These are phyloP conservation scores for Aphanomyces astaci DNA, from an alignment of 352 stramenopile species.

Conservation along the genomic window DNA sequence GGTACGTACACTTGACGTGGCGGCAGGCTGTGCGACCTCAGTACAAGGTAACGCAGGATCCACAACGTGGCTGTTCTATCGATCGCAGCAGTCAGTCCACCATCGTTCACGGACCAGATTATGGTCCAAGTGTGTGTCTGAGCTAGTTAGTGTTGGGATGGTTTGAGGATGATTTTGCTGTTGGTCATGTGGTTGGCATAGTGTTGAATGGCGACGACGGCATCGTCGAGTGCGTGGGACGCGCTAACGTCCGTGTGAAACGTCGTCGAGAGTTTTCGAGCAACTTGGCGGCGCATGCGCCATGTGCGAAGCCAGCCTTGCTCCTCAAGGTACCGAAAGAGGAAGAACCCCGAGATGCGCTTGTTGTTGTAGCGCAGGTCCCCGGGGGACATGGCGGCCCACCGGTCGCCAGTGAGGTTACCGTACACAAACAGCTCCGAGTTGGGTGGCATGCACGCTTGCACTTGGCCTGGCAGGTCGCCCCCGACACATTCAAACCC, in stretches of 20 bases:
- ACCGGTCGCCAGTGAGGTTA: slow-evolving; percentile 3
- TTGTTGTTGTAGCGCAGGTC: slow-evolving; percentile 12
- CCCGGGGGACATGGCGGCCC: not conserved
- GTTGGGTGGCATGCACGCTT: slow-evolving; percentile 21
- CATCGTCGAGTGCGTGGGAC: not conserved
- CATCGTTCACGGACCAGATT: no score
- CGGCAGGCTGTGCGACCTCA: no score
- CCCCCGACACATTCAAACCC: slow-evolving; percentile 26
- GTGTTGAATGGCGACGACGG: not conserved
- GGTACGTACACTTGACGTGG: no score
- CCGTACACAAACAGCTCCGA: slow-evolving; percentile 23
- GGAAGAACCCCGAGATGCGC: slow-evolving; percentile 8
- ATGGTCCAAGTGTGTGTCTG: no score
- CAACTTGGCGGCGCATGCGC: slow-evolving; percentile 1
- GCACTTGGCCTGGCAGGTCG: slow-evolving; percentile 6
- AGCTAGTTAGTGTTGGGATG: no score
- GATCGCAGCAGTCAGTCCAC: no score
- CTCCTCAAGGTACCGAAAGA: not conserved
- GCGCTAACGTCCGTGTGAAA: not conserved
- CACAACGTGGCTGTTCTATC: no score
- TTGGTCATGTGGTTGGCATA: not conserved
- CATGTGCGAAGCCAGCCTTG: not conserved
- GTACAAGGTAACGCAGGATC: no score
- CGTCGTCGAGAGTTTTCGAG: not conserved
- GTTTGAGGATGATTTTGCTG: not conserved